phyloP scores from a whole-genome alignment of 441 rosid species.

The Mallotus japonicus region DNA sequence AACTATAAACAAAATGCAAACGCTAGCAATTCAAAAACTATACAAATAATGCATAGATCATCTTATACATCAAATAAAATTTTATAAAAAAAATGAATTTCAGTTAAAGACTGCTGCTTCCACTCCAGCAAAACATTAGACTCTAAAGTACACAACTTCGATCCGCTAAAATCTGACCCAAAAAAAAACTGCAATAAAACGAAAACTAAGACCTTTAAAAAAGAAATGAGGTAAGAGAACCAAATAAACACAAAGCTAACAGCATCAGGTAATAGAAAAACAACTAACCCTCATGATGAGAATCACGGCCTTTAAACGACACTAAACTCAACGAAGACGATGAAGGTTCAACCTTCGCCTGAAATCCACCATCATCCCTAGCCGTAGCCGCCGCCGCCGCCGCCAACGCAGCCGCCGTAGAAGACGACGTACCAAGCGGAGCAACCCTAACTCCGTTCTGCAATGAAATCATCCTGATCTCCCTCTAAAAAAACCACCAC shows the following conservation, averaged over 20 bases:
- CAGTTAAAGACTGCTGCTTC: too few relatives aligned
- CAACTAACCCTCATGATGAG: conserved; percentile 59
- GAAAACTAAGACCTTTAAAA: background rate
- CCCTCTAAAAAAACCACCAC: conserved; percentile 2
- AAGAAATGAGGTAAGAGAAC: background rate
- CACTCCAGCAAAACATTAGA: background rate
- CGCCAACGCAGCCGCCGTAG: conserved; percentile 11
- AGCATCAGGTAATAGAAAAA: background rate
- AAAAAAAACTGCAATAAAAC: background rate
- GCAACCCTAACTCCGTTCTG: conserved; percentile 46
- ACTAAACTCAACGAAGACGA: conserved; percentile 50
- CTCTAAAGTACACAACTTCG: background rate
- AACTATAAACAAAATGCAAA: background rate
- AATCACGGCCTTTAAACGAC: conserved; percentile 47
- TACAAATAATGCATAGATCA: background rate
- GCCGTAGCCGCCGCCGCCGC: conserved; percentile 37
- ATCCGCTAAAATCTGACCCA: background rate
- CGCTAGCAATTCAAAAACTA: background rate
- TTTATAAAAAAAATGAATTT: too few relatives aligned
- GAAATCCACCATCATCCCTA: conserved; percentile 43
- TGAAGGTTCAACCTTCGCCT: conserved; percentile 47
- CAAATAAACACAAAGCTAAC: background rate
- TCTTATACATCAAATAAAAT: too few relatives aligned
- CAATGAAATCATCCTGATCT: conserved; percentile 52
- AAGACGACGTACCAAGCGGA: conserved; percentile 35